Evolutionary conservation across 2,329 filamentous ascomycete genomes (phyloP).

Genomic region (Alternaria consortialis): DNA sequence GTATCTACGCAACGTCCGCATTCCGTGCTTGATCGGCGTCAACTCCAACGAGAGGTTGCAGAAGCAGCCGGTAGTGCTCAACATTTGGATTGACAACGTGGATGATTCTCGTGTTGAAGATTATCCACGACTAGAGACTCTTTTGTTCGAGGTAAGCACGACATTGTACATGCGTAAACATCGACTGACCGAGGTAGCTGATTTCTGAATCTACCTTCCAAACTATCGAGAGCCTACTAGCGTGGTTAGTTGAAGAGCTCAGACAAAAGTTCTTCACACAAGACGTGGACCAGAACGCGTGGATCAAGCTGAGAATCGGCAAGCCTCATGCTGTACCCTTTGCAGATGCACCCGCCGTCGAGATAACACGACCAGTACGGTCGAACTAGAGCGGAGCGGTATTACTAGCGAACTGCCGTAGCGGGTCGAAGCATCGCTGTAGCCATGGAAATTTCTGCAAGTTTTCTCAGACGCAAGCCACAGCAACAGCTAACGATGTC

Average conservation of each 20-base stretch:
- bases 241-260: conserved; percentile 52
- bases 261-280: conserved; percentile 50
- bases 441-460: conserved; percentile 1
- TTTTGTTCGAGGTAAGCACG: conserved; percentile 66
- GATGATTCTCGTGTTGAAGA: conserved; percentile 56
- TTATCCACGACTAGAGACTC: conserved; percentile 66
- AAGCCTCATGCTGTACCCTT: conserved; percentile 78
- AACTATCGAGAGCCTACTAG: conserved; percentile 58
- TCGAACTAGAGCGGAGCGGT: conserved; percentile 10
- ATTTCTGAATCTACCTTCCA: conserved; percentile 56
- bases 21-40: conserved; percentile 76
- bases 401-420: background rate
- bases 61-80: conserved; percentile 73
- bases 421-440: conserved; percentile 1
- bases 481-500: conserved; percentile 4
- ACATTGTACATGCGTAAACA: background rate
- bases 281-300: conserved; percentile 53
- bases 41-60: conserved; percentile 72
- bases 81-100: conserved; percentile 68
- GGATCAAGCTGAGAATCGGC: conserved; percentile 69
- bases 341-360: conserved; percentile 75
- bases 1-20: conserved; percentile 65
- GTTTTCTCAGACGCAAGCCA: conserved; percentile 12
- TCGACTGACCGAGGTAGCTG: conserved; percentile 44
- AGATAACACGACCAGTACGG: conserved; percentile 56